phyloP scores from a whole-genome alignment of 2,329 filamentous ascomycete genomes.

The Alternaria gansuensis region DNA sequence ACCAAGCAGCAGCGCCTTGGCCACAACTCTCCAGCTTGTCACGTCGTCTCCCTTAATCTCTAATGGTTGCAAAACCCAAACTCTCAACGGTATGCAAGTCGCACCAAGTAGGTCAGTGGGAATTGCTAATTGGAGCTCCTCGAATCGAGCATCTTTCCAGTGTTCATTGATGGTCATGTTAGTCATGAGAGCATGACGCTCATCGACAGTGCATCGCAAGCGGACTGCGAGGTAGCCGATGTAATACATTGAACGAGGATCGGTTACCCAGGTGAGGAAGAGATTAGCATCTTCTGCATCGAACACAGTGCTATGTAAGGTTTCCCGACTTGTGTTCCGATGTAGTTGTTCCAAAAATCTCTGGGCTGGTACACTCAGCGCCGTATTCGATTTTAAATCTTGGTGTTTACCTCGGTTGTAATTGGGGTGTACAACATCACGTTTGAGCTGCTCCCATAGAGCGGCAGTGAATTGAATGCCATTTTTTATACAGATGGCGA shows the following conservation, averaged over 20 bases:
- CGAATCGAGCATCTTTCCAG: constrained; percentile 8
- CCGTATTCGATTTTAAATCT: constrained; percentile 16
- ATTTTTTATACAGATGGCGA: constrained; percentile 25
- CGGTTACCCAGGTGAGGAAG: constrained; percentile 31
- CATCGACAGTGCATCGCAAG: constrained; percentile 13
- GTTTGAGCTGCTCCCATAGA: constrained; percentile 26
- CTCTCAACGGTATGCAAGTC: constrained; percentile 20
- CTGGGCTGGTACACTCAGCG: constrained; percentile 13
- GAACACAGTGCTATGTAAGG: constrained; percentile 1
- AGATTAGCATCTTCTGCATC: constrained; percentile 20
- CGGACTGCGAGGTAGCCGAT: constrained; percentile 9
- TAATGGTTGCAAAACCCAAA: constrained; percentile 24
- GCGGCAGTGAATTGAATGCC: constrained; percentile 20
- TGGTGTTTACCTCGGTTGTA: constrained; percentile 22
- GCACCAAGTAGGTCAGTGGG: constrained; percentile 21
- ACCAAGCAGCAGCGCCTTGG: constrained; percentile 28
- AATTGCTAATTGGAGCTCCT: constrained; percentile 21
- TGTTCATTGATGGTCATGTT: constrained; percentile 15
- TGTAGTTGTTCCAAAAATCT: constrained; percentile 16
- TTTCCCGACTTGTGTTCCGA: background rate
- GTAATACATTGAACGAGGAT: constrained; percentile 29
- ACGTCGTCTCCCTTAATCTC: background rate
- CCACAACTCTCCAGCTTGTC: constrained; percentile 23
- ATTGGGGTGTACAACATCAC: constrained; percentile 23
- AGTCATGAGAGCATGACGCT: constrained; percentile 12